Percentiles rank a stretch among this genome's conserved stretches.
Evolutionary conservation across 1,284 basidiomycete genomes (phyloP).

Genomic region (Marasmius tenuissimus): DNA sequence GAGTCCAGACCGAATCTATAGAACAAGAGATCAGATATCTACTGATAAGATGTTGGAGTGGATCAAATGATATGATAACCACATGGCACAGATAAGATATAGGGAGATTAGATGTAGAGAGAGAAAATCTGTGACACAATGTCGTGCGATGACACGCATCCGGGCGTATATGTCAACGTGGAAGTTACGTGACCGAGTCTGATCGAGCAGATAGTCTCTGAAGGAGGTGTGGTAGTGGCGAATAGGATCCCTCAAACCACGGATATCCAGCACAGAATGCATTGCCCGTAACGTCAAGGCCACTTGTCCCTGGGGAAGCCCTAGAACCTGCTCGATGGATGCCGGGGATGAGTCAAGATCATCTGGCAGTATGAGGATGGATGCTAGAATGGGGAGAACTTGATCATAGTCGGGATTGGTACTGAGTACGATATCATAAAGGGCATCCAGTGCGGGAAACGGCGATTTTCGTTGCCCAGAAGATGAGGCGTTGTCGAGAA

Average conservation of each 20-base stretch:
- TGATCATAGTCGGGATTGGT: neutral
- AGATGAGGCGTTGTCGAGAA: conserved; percentile 6
- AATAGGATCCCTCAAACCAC: neutral
- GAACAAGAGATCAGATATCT: too few species aligned
- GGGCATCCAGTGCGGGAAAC: conserved; percentile 25
- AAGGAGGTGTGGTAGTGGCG: neutral
- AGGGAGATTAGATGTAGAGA: too few species aligned
- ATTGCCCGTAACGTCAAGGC: neutral
- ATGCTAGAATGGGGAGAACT: neutral
- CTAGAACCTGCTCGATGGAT: neutral
- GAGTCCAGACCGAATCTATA: too few species aligned
- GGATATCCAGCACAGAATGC: neutral
- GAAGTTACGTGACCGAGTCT: neutral
- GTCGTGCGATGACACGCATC: too few species aligned
- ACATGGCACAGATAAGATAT: too few species aligned
- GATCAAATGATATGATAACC: too few species aligned
- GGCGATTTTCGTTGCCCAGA: neutral
- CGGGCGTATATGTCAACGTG: neutral
- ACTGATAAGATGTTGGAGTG: too few species aligned
- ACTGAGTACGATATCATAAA: neutral
- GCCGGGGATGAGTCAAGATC: neutral
- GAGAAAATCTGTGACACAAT: too few species aligned
- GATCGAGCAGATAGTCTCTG: neutral
- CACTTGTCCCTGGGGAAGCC: neutral
- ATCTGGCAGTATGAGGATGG: neutral